These are phyloP conservation scores for Colletotrichum acutatum DNA, from an alignment of 2,329 filamentous ascomycete species.

Conservation along the genomic window DNA sequence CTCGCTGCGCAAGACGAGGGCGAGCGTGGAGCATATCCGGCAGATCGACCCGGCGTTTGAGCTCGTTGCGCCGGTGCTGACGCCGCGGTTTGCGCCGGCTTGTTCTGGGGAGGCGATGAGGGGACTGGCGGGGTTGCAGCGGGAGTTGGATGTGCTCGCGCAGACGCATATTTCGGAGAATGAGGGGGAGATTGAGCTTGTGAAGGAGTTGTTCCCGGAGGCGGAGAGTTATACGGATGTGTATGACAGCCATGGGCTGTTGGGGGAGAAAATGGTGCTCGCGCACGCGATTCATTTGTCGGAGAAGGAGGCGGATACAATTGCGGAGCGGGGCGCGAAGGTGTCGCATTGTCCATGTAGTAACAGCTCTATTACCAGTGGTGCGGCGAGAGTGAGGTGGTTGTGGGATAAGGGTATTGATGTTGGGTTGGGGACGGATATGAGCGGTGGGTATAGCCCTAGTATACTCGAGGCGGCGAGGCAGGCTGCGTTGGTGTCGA, in stretches of 20 bases:
- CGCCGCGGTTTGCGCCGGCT: slow-evolving; percentile 74
- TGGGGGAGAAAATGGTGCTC: slow-evolving; percentile 80
- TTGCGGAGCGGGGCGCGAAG: slow-evolving; percentile 71
- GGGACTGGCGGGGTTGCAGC: slow-evolving; percentile 72
- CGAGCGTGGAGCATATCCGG: slow-evolving; percentile 74
- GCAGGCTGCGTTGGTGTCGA: slow-evolving; percentile 81
- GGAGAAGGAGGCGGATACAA: slow-evolving; percentile 71
- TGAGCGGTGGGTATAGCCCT: slow-evolving; percentile 87
- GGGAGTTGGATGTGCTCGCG: slow-evolving; percentile 71
- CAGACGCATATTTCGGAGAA: slow-evolving; percentile 96
- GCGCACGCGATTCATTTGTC: slow-evolving; percentile 86
- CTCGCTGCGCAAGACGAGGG: slow-evolving; percentile 65
- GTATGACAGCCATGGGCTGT: slow-evolving; percentile 78
- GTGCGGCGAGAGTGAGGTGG: slow-evolving; percentile 79
- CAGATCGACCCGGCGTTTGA: slow-evolving; percentile 71
- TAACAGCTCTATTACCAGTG: slow-evolving; percentile 85
- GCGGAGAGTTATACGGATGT: slow-evolving; percentile 76
- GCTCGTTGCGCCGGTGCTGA: slow-evolving; percentile 83
- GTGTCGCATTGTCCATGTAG: slow-evolving; percentile 89
- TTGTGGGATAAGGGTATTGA: slow-evolving; percentile 79
- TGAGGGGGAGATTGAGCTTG: slow-evolving; percentile 75
- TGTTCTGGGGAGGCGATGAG: slow-evolving; percentile 71
- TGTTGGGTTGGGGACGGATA: slow-evolving; percentile 90
- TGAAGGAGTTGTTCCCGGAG: slow-evolving; percentile 75
- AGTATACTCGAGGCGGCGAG: slow-evolving; percentile 85